Conservation (phyloP, 192 early-diverging fungal genomes). For the Coemansia reversa region DNA sequence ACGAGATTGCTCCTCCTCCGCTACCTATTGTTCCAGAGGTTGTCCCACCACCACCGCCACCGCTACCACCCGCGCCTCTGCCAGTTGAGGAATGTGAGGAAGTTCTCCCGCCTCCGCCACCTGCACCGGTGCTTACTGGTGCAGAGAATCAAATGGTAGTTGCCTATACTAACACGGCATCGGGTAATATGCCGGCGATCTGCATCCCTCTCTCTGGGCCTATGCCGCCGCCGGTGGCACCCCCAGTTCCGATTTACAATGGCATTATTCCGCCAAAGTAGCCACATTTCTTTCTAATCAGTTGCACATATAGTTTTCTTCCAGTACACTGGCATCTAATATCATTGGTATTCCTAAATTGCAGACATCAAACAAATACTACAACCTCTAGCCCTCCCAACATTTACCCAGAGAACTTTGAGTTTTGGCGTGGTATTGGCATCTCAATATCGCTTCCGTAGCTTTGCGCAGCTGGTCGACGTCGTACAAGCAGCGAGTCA, state of each 20-base stretch:
- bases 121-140: slow-evolving; percentile 11
- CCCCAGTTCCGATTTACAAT: slow-evolving; percentile 40
- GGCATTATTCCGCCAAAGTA: slow-evolving; percentile 27
- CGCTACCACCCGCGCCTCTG: slow-evolving; percentile 10
- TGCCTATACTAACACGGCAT: slow-evolving; percentile 44
- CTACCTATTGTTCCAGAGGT: slow-evolving; percentile 7
- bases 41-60: slow-evolving; percentile 5
- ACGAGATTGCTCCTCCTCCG: slow-evolving; percentile 11
- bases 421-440: slow-evolving; percentile 28
- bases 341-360: too few species aligned
- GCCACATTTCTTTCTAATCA: not conserved
- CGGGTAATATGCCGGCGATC: slow-evolving; percentile 47
- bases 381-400: too few species aligned
- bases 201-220: slow-evolving; percentile 43
- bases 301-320: not conserved
- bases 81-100: slow-evolving; percentile 32
- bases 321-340: too few species aligned
- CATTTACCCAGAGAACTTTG: slow-evolving; percentile 1
- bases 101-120: slow-evolving; percentile 10
- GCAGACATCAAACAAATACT: too few species aligned
- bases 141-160: slow-evolving; percentile 33
- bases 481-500: slow-evolving; percentile 35
- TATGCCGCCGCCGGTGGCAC: slow-evolving; percentile 20
- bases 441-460: slow-evolving; percentile 30
- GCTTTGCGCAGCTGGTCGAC: slow-evolving; percentile 31